Conservation (phyloP, 129 eudicot species). For the Arctium minus region DNA sequence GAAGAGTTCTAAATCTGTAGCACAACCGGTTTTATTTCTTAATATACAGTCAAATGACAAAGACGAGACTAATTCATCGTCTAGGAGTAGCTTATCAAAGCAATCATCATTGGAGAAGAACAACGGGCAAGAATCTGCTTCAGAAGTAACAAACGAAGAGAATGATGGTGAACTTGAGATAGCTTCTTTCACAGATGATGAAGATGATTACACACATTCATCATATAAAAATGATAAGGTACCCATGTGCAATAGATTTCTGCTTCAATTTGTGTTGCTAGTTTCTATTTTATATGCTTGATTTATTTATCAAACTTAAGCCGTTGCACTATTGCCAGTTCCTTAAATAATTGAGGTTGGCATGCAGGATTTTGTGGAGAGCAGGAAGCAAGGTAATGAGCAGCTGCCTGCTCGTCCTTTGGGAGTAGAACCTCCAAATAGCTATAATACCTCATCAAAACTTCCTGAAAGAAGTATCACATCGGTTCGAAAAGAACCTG, state of each 20-base stretch:
- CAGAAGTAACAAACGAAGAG: conserved; percentile 46
- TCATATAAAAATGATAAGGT: conserved; percentile 54
- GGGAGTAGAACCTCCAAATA: conserved; percentile 17
- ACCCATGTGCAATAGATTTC: neutral
- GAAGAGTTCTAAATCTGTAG: conserved; percentile 56
- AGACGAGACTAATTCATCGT: conserved; percentile 52
- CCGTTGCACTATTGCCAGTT: conserved; percentile 10
- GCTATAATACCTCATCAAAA: conserved; percentile 23
- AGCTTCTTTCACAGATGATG: conserved; percentile 59
- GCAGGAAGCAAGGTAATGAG: conserved; percentile 22
- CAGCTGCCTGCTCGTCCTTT: conserved; percentile 16
- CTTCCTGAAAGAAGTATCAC: conserved; percentile 48
- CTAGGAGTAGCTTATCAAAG: conserved; percentile 47
- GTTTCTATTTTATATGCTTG: neutral
- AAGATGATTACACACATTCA: conserved; percentile 41
- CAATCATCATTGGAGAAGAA: conserved; percentile 47
- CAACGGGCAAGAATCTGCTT: conserved; percentile 45
- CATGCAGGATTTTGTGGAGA: conserved; percentile 46
- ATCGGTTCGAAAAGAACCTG: conserved; percentile 25
- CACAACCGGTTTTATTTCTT: conserved; percentile 56
- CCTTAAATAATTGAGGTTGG: conserved; percentile 16
- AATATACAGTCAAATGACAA: conserved; percentile 60
- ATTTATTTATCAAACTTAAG: conserved; percentile 6
- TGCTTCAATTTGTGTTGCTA: neutral
- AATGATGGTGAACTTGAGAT: conserved; percentile 59